Evolutionary conservation across 352 stramenopile genomes (phyloP).

Genomic region (Phytophthora brassicae): DNA sequence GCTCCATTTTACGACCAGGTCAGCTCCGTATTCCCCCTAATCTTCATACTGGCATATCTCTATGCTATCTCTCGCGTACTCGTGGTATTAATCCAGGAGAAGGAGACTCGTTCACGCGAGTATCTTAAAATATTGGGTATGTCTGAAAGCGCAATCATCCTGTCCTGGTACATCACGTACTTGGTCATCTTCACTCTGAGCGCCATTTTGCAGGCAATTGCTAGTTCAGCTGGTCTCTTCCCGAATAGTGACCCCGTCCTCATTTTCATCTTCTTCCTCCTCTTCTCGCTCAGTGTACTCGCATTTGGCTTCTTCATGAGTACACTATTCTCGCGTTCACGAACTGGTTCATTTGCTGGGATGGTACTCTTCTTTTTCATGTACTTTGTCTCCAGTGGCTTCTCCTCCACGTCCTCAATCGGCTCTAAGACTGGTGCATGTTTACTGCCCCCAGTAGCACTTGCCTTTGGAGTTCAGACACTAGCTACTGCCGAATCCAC

Average conservation of each 20-base stretch:
- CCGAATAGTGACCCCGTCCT: conserved; percentile 37
- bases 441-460: conserved; percentile 55
- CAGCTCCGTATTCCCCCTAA: conserved; percentile 66
- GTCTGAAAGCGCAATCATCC: conserved; percentile 59
- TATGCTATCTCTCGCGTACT: conserved; percentile 83
- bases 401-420: conserved; percentile 16
- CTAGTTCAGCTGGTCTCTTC: conserved; percentile 42
- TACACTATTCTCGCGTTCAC: conserved; percentile 72
- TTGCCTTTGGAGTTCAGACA: conserved; percentile 61
- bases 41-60: conserved; percentile 90
- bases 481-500: conserved; percentile 53
- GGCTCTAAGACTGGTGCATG: conserved; percentile 47
- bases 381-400: conserved; percentile 47
- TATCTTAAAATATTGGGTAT: conserved; percentile 91
- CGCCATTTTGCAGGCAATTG: conserved; percentile 50
- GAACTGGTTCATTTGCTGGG: conserved; percentile 58
- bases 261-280: conserved; percentile 80
- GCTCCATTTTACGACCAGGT: conserved; percentile 61
- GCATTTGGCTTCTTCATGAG: conserved; percentile 50
- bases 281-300: conserved; percentile 54
- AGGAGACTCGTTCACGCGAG: conserved; percentile 87
- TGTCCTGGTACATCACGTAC: conserved; percentile 88
- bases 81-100: conserved; percentile 85
- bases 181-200: conserved; percentile 73
- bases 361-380: conserved; percentile 88